Base-by-base conservation (phyloP, 257 asterid species). In the Forsythia suspensa region DNA sequence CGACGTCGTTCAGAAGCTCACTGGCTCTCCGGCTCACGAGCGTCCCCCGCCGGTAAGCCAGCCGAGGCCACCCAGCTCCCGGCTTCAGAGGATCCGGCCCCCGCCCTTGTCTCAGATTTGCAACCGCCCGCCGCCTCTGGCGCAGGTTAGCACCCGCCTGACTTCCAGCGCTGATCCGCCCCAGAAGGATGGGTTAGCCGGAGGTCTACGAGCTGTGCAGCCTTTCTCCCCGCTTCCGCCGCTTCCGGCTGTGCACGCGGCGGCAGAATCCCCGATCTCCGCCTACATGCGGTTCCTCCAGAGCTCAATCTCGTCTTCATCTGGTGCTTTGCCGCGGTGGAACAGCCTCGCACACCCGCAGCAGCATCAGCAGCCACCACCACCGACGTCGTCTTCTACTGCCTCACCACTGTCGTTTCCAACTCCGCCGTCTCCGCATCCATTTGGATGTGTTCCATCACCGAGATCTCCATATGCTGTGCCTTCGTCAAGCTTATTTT, bases 81-180 rank as follows among this genome's bases (percentile, higher is more conserved):
- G 98, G 43, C 86, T 94, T 13, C 97, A 94, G 91, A 87, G 92
- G 87, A 94, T 90, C 80, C 96, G 98, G 0, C 98, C 98, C n/a
- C 97, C 98, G 20, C 98, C 98, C 15, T 88, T 94, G 7, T 78
- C 84, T 10, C 97, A 92, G 77, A 88, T 94, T 76, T 79, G 77
- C 76, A 92, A 84, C 76, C 92, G 88, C 8, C 96, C 93, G 1
- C 85, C 88, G 44, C 85, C 84, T 48, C 71, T 83, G 21, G 34
- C 39, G 18, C 82, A 74, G 79, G 20, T 70, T 48, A 41, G 63
- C 83, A 1, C 34, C 34, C 34, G 76, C 37, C 84, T 8, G 29
- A 8, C 39, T 24, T 63, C 39, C 13, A 4, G 15, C 8, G 39
- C 12, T 63, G 70, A 63, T 15, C 39, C 36, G 13, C 6, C 57